A percentile compares a stretch with the other conserved stretches of the same genome.
Evolutionary conservation across 108 stramenopile genomes (phyloP).

Genomic region (Nitzschia sp.): DNA sequence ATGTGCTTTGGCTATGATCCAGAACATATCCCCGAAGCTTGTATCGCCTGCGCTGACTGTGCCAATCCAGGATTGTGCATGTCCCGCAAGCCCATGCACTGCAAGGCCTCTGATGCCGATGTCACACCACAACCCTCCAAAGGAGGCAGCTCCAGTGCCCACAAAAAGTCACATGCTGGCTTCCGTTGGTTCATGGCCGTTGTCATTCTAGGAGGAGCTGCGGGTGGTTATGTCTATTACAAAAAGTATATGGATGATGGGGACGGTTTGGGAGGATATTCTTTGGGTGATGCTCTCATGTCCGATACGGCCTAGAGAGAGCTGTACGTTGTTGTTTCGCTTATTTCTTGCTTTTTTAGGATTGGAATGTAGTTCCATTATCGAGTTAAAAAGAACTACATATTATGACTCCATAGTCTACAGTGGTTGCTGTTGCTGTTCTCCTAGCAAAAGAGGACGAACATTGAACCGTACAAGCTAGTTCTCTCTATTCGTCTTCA

Average conservation of each 20-base stretch:
- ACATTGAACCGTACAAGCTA: too few species aligned
- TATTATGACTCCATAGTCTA: neutral
- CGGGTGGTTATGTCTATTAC: conserved; percentile 38
- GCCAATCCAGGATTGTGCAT: conserved; percentile 39
- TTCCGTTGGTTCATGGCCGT: conserved; percentile 14
- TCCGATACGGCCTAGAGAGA: conserved; percentile 20
- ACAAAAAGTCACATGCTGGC: conserved; percentile 8
- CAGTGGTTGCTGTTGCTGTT: too few species aligned
- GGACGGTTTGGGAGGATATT: conserved; percentile 26
- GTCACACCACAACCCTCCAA: conserved; percentile 18
- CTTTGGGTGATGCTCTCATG: conserved; percentile 34
- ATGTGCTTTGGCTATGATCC: conserved; percentile 77
- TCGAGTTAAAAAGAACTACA: neutral
- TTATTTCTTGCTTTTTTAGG: neutral
- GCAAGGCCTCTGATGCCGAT: conserved; percentile 13
- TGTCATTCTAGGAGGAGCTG: conserved; percentile 12
- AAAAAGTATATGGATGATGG: conserved; percentile 31
- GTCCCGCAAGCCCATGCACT: conserved; percentile 31
- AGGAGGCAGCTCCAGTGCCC: neutral
- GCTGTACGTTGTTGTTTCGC: neutral
- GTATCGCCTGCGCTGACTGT: conserved; percentile 39
- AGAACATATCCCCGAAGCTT: conserved; percentile 72
- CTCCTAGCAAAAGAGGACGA: too few species aligned
- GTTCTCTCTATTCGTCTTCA: neutral
- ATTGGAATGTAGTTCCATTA: neutral